Percentiles rank a stretch among this genome's conserved stretches.
Conservation (phyloP, 2,329 filamentous ascomycete genomes). For the Colletotrichum sidae region DNA sequence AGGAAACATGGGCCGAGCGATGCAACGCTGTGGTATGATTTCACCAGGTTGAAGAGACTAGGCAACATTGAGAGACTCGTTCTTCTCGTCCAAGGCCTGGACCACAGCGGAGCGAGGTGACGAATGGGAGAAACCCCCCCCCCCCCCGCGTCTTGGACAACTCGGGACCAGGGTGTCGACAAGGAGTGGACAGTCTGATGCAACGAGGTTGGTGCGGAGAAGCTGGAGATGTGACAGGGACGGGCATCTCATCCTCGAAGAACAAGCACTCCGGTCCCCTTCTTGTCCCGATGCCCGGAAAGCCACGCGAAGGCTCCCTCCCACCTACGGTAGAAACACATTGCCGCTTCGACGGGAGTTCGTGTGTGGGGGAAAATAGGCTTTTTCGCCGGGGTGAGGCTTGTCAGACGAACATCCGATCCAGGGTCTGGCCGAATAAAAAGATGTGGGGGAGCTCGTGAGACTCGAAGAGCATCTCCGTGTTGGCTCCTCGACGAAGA, state of each 20-base stretch:
- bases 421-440: constrained; percentile 1
- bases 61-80: neutral
- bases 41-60: neutral
- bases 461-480: neutral
- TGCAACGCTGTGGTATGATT: neutral
- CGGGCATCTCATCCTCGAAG: too few relatives aligned
- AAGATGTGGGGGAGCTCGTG: constrained; percentile 3
- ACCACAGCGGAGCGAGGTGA: constrained; percentile 2
- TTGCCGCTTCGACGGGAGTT: constrained; percentile 5
- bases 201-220: constrained; percentile 36
- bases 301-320: neutral
- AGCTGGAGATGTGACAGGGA: constrained; percentile 15
- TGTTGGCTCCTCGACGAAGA: neutral
- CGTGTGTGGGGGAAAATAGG: neutral
- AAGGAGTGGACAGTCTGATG: constrained; percentile 7
- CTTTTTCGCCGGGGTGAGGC: neutral
- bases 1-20: constrained; percentile 7
- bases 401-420: neutral
- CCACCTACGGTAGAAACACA: neutral
- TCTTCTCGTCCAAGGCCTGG: neutral
- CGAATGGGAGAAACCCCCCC: neutral
- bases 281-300: constrained; percentile 33
- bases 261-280: constrained; percentile 18
- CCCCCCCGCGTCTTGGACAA: constrained; percentile 26
- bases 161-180: constrained; percentile 4